Evolutionary conservation across 2,329 filamentous ascomycete species (phyloP).

Genomic region (Boeremia exigua): DNA sequence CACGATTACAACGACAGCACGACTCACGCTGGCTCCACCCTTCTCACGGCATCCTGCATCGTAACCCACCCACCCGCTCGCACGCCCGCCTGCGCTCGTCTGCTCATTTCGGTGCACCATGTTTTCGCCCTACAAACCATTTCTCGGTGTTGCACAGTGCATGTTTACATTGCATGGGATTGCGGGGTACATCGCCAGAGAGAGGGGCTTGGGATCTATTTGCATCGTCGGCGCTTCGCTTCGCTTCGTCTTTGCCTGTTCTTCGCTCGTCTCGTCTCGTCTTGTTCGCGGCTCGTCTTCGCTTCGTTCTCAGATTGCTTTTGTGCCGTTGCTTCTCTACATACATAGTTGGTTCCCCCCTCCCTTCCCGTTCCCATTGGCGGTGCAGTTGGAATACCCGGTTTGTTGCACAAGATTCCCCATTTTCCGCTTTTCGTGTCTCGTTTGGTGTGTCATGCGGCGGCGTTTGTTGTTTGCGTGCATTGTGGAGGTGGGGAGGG

Average conservation of each 20-base stretch:
- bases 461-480: constrained; percentile 19
- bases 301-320: constrained; percentile 16
- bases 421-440: constrained; percentile 22
- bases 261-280: background rate
- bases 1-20: constrained; percentile 6
- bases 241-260: constrained; percentile 3
- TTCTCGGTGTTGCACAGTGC: constrained; percentile 26
- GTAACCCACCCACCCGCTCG: background rate
- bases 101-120: constrained; percentile 1
- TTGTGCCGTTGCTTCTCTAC: constrained; percentile 7
- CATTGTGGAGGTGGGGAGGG: constrained; percentile 21
- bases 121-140: constrained; percentile 22
- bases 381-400: constrained; percentile 19
- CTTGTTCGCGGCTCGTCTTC: constrained; percentile 2
- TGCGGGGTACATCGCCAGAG: constrained; percentile 20
- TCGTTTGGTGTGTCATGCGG: constrained; percentile 15
- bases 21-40: constrained; percentile 2
- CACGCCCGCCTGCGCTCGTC: background rate
- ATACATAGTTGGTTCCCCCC: constrained; percentile 26
- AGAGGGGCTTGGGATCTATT: constrained; percentile 17
- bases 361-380: constrained; percentile 20
- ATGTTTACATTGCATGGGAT: constrained; percentile 39
- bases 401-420: constrained; percentile 38
- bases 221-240: constrained; percentile 31
- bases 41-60: constrained; percentile 5